phyloP scores from a whole-genome alignment of 768 basidiomycete species.

The Dentipellis sp. region DNA sequence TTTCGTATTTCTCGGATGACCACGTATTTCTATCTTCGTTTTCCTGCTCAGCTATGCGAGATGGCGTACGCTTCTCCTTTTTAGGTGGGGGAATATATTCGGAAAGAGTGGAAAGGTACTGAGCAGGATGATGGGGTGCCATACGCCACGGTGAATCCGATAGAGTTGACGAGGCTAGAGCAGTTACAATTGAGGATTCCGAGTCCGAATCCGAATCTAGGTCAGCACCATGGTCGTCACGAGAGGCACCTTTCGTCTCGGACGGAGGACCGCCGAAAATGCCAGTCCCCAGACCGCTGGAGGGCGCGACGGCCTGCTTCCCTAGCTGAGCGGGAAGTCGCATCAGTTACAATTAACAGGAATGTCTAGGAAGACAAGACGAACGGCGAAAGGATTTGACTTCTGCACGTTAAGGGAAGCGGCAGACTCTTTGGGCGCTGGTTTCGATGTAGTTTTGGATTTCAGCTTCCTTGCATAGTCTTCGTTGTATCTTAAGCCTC shows the following conservation, averaged over 20 bases:
- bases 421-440: slow-evolving; percentile 26
- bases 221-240: slow-evolving; percentile 28
- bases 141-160: slow-evolving; percentile 57
- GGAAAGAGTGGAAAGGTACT: slow-evolving; percentile 66
- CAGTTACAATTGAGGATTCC: slow-evolving; percentile 37
- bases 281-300: slow-evolving; percentile 55
- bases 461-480: slow-evolving; percentile 68
- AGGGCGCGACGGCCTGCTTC: slow-evolving; percentile 17
- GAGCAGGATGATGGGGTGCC: slow-evolving; percentile 54
- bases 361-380: slow-evolving; percentile 13
- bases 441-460: slow-evolving; percentile 36
- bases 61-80: slow-evolving; percentile 26
- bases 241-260: slow-evolving; percentile 5
- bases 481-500: slow-evolving; percentile 63
- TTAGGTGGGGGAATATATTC: slow-evolving; percentile 63
- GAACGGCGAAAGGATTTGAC: slow-evolving; percentile 65
- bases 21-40: slow-evolving; percentile 40
- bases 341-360: neutral
- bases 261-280: slow-evolving; percentile 26
- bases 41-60: slow-evolving; percentile 34
- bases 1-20: slow-evolving; percentile 73
- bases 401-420: slow-evolving; percentile 16
- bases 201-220: slow-evolving; percentile 25
- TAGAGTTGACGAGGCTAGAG: slow-evolving; percentile 45
- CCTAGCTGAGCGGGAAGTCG: slow-evolving; percentile 3